Evolutionary conservation across 2,329 filamentous ascomycete species (phyloP).

Genomic region (Cytospora chrysosperma): DNA sequence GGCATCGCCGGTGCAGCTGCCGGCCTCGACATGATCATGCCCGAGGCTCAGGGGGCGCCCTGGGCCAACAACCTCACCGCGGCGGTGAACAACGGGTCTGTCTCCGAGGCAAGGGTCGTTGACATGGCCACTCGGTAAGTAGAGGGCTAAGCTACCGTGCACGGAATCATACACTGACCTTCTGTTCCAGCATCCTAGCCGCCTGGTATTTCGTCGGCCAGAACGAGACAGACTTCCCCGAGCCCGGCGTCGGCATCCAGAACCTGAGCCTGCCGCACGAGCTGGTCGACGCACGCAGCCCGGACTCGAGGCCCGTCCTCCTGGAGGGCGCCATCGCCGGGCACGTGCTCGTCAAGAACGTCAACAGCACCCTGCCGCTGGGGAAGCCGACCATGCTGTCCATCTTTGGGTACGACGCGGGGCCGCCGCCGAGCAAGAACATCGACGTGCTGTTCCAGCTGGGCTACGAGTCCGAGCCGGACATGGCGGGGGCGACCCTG

Average conservation of each 20-base stretch:
- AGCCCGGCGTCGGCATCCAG: conserved; percentile 56
- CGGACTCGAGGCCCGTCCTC: conserved; percentile 43
- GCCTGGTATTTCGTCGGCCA: conserved; percentile 59
- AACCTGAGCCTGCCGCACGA: conserved; percentile 52
- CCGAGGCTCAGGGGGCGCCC: conserved; percentile 42
- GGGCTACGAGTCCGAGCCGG: conserved; percentile 46
- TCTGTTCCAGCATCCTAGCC: conserved; percentile 54
- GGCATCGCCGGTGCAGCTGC: conserved; percentile 53
- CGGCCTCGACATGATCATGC: conserved; percentile 72
- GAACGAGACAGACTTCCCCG: conserved; percentile 42
- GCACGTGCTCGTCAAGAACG: conserved; percentile 78
- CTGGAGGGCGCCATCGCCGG: conserved; percentile 57
- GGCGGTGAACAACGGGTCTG: conserved; percentile 73
- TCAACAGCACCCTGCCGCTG: conserved; percentile 60
- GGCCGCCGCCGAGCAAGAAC: conserved; percentile 46
- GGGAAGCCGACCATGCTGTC: conserved; percentile 55
- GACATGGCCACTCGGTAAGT: conserved; percentile 75
- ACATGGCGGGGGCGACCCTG: conserved; percentile 45
- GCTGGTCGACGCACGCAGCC: conserved; percentile 49
- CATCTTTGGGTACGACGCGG: conserved; percentile 65
- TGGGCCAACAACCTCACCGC: conserved; percentile 68
- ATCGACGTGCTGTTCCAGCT: conserved; percentile 43
- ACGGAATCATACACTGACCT: background rate
- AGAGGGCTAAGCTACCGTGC: conserved; percentile 37
- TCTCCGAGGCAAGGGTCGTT: conserved; percentile 67